Base-by-base conservation (phyloP, 2,329 filamentous ascomycete genomes). In the Colletotrichum sp. region DNA sequence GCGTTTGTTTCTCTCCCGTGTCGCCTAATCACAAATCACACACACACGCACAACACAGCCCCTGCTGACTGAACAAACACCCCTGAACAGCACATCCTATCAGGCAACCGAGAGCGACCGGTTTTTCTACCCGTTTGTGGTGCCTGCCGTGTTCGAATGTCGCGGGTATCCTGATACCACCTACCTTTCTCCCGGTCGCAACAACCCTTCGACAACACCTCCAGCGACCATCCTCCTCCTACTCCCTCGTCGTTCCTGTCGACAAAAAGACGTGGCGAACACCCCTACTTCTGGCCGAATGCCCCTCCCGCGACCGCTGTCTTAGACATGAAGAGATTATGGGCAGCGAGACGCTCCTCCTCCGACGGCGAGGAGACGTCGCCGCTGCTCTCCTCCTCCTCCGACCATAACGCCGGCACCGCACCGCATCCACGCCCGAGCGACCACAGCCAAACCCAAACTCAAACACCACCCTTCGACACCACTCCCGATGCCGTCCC, bases 401-500 rank as follows among this genome's bases (percentile, higher is more conserved):
- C 70, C 70, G 70, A 76, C 26, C 63, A 24, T 65, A 52, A 57
- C 44, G 70, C 68, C 57, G 34, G n/a, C 66, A 59, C 39, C 63
- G 59, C 57, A 36, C 21, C 28, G 15, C 28, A 24, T 3, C 36
- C n/a, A 62, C 59, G 64, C 39, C 66, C 59, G 64, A 72, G 59
- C 74, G 39, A 32, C 21, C 15, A 26, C 63, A 57, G 64, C 36
- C 18, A 21, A 30, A 66, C 39, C 9, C 59, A 36, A 71, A 36
- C 16, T 36, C 62, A 64, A 30, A 39, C 66, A 30, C 32, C 55
- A 34, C 21, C 87, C 21, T 90, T 90, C 79, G 90, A 92, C 36
- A 85, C 83, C 26, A 88, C 90, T 5, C 88, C 91, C 76, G 89
- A 90, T 63, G 85, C 86, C 26, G 84, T 91, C 15, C 44, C 44